Evolutionary conservation across 306 rosid genomes (phyloP).

Genomic region (Glycine tomentella): DNA sequence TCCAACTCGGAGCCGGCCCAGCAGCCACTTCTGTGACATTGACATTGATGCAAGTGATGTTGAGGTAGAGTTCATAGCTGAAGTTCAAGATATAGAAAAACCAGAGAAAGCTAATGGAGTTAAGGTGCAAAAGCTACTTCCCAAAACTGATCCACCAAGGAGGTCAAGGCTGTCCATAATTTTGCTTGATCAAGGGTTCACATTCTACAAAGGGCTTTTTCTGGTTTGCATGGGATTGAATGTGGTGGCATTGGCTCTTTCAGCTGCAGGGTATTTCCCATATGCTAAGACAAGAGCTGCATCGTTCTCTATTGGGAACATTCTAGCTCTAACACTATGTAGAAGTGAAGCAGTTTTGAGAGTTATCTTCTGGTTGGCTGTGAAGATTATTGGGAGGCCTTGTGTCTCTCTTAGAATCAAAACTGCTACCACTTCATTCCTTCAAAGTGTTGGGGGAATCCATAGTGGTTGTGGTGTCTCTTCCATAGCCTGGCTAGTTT

Average conservation of each 20-base stretch:
- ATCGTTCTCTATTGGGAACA: constrained; percentile 68
- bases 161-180: constrained; percentile 61
- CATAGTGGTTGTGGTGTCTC: constrained; percentile 83
- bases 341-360: constrained; percentile 67
- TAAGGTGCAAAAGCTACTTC: constrained; percentile 33
- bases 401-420: constrained; percentile 61
- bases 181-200: constrained; percentile 72
- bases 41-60: constrained; percentile 35
- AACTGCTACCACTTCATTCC: constrained; percentile 66
- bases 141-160: constrained; percentile 25
- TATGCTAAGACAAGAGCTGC: constrained; percentile 60
- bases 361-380: constrained; percentile 60
- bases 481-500: constrained; percentile 73
- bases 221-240: constrained; percentile 56
- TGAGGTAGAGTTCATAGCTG: constrained; percentile 46
- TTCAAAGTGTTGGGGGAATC: constrained; percentile 77
- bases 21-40: constrained; percentile 65
- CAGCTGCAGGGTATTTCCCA: constrained; percentile 53
- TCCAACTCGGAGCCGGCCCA: constrained; percentile 46
- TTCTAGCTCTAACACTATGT: constrained; percentile 64
- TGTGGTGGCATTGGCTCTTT: constrained; percentile 57
- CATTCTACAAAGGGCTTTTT: constrained; percentile 68
- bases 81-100: constrained; percentile 32
- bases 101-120: constrained; percentile 38
- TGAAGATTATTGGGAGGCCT: constrained; percentile 57